These are phyloP conservation scores for Syzygium jambos DNA, from an alignment of 345 rosid genomes.

Conservation along the genomic window DNA sequence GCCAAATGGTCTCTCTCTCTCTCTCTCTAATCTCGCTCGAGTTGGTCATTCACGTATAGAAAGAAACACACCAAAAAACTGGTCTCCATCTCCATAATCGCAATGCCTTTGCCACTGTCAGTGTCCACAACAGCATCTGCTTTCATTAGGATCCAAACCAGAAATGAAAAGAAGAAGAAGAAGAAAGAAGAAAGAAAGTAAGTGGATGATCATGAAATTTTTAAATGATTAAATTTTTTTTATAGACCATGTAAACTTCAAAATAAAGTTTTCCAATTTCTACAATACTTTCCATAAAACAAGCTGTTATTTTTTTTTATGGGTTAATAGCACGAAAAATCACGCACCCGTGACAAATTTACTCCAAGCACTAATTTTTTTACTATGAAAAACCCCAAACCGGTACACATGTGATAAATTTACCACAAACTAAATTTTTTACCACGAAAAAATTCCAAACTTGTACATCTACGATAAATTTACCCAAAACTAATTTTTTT, in stretches of 20 bases:
- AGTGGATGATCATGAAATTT: background rate
- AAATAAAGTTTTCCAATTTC: background rate
- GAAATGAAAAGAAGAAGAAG: background rate
- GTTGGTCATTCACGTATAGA: background rate
- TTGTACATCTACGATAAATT: too few relatives aligned
- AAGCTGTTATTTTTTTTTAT: too few relatives aligned
- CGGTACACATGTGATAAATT: too few relatives aligned
- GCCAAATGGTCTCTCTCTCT: background rate
- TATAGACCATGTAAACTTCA: background rate
- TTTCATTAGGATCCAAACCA: background rate
- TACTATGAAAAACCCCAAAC: too few relatives aligned
- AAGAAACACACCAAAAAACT: background rate
- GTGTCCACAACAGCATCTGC: background rate
- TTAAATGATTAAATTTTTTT: background rate
- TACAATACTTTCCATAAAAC: background rate
- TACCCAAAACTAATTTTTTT: too few relatives aligned
- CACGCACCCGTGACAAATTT: too few relatives aligned
- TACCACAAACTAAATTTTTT: too few relatives aligned
- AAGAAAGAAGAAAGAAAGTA: background rate
- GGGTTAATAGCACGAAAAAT: too few relatives aligned
- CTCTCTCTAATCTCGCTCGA: background rate
- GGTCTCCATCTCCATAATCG: background rate
- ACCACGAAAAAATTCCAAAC: too few relatives aligned
- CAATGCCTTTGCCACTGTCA: background rate
- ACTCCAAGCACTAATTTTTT: too few relatives aligned